A percentile compares a stretch with the other conserved stretches of the same genome.
These are phyloP conservation scores for Fusarium sp. DNA, from an alignment of 2,329 filamentous ascomycete genomes.

Conservation along the genomic window DNA sequence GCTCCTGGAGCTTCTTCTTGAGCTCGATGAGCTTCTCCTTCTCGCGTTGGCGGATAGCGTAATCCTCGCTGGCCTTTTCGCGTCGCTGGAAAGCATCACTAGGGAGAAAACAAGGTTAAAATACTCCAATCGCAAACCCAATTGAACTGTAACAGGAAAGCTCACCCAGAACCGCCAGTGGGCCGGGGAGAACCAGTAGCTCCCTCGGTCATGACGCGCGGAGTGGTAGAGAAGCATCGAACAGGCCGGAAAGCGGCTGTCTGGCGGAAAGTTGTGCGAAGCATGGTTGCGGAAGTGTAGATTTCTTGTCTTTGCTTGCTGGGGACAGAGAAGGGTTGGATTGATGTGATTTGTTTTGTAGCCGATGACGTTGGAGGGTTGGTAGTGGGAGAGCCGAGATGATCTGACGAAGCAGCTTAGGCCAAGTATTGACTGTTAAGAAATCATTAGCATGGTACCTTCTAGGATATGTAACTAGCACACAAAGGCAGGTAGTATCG, in stretches of 20 bases:
- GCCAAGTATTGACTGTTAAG: conserved; percentile 8
- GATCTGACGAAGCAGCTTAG: conserved; percentile 43
- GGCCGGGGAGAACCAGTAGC: conserved; percentile 74
- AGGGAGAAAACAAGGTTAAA: conserved; percentile 18
- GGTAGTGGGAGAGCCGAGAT: conserved; percentile 40
- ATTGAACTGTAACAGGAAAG: conserved; percentile 39
- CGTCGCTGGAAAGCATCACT: conserved; percentile 95
- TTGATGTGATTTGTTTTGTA: conserved; percentile 39
- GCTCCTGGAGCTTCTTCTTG: conserved; percentile 78
- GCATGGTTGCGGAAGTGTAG: conserved; percentile 64
- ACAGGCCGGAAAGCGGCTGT: conserved; percentile 67
- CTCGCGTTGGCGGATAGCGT: conserved; percentile 88
- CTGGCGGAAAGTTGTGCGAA: conserved; percentile 73
- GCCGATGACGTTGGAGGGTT: conserved; percentile 48
- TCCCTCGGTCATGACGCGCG: conserved; percentile 75
- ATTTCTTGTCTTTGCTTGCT: conserved; percentile 23
- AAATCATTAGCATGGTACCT: conserved; percentile 35
- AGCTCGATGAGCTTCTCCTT: conserved; percentile 87
- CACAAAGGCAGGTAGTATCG: conserved; percentile 15
- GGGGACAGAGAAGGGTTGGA: conserved; percentile 12
- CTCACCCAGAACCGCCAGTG: conserved; percentile 67
- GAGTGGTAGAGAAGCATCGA: conserved; percentile 72
- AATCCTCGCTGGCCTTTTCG: conserved; percentile 88
- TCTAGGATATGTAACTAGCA: accelerated
- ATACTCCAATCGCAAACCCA: conserved; percentile 4